A percentile compares a stretch with the other conserved stretches of the same genome.
phyloP scores from a whole-genome alignment of 1,284 basidiomycete genomes.

The Afroboletus lepidellus region DNA sequence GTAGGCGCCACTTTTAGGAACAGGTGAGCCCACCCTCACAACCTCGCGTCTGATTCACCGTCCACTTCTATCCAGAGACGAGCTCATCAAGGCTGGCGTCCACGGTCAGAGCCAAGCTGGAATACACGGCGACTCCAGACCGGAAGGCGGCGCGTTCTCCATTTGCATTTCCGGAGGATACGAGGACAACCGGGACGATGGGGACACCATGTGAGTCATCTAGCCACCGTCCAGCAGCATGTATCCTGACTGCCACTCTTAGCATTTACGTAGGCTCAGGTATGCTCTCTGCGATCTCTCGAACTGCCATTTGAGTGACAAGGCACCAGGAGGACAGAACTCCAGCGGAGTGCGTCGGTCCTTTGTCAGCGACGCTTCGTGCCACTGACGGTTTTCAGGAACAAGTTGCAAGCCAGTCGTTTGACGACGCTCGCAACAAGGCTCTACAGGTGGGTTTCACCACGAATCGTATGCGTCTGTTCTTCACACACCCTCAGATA shows the following conservation, averaged over 20 bases:
- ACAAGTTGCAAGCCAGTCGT: slow-evolving; percentile 38
- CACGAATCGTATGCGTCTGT: background rate
- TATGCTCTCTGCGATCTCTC: background rate
- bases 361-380: background rate
- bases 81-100: slow-evolving; percentile 14
- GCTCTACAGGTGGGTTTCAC: slow-evolving; percentile 30
- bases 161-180: slow-evolving; percentile 44
- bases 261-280: slow-evolving; percentile 42
- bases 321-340: background rate
- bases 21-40: slow-evolving; percentile 13
- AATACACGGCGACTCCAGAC: slow-evolving; percentile 24
- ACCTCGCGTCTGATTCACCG: background rate
- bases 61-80: slow-evolving; percentile 6
- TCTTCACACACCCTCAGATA: slow-evolving; percentile 15
- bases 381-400: slow-evolving; percentile 1
- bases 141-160: slow-evolving; percentile 37
- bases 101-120: slow-evolving; percentile 22
- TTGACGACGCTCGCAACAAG: slow-evolving; percentile 33
- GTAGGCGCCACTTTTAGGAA: slow-evolving; percentile 8
- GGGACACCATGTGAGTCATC: slow-evolving; percentile 38
- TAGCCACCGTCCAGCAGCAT: background rate
- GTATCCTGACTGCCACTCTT: background rate
- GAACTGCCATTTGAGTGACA: background rate
- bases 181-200: slow-evolving; percentile 41
- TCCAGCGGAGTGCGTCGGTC: slow-evolving; percentile 6